These are phyloP conservation scores for Paragyromitra xinjiangensis DNA, from an alignment of 495 filamentous ascomycete species.

Conservation along the genomic window DNA sequence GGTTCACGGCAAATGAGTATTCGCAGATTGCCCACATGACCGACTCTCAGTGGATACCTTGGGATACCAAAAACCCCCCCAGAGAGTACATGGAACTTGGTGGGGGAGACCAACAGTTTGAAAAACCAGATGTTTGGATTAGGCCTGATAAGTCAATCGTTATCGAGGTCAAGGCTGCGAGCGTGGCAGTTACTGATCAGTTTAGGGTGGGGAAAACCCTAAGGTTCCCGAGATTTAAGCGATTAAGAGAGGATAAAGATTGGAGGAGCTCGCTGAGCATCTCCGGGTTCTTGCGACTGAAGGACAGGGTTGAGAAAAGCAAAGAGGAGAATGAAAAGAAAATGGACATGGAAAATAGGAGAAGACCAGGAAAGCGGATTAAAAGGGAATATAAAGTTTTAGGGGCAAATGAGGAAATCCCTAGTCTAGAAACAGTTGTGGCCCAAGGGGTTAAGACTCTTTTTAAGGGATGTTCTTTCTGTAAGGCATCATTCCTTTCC, in stretches of 20 bases:
- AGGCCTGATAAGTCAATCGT: slow-evolving; percentile 87
- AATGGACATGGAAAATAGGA: slow-evolving; percentile 82
- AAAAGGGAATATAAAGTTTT: slow-evolving; percentile 78
- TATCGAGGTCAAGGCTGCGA: slow-evolving; percentile 88
- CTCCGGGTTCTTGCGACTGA: slow-evolving; percentile 77
- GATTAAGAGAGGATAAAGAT: slow-evolving; percentile 77
- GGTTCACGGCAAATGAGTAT: slow-evolving; percentile 86
- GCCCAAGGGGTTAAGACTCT: slow-evolving; percentile 62
- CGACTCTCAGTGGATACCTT: slow-evolving; percentile 88
- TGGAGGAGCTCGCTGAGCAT: slow-evolving; percentile 83
- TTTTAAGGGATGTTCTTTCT: slow-evolving; percentile 83
- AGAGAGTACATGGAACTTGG: slow-evolving; percentile 81
- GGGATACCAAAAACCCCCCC: slow-evolving; percentile 82
- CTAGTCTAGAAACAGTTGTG: neutral
- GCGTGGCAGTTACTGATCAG: slow-evolving; percentile 73
- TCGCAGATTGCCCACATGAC: slow-evolving; percentile 81
- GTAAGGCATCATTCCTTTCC: slow-evolving; percentile 59
- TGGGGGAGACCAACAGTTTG: slow-evolving; percentile 76
- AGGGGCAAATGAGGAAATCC: slow-evolving; percentile 67
- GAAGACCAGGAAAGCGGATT: slow-evolving; percentile 68
- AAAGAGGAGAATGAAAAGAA: slow-evolving; percentile 71
- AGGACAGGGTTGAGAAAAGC: slow-evolving; percentile 74
- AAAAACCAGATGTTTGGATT: slow-evolving; percentile 93
- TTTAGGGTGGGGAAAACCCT: slow-evolving; percentile 82
- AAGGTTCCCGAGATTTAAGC: slow-evolving; percentile 91